A percentile compares a stretch with the other conserved stretches of the same genome.
Conservation (phyloP, 2,329 filamentous ascomycete genomes). For the Diaporthe sp. region DNA sequence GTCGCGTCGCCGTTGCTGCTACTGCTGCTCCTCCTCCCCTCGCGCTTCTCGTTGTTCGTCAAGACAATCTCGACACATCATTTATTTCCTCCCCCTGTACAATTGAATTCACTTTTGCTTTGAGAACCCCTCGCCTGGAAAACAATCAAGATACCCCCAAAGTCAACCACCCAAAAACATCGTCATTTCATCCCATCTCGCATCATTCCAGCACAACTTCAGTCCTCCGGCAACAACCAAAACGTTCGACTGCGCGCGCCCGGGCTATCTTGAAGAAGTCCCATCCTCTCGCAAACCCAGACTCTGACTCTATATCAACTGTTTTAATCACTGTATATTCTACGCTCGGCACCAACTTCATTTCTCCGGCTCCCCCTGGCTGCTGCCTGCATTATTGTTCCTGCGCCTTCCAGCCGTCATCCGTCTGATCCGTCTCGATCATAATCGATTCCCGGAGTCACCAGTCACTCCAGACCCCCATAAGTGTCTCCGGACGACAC, state of each 20-base stretch:
- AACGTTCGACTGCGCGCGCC: slow-evolving; percentile 24
- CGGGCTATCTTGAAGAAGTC: slow-evolving; percentile 33
- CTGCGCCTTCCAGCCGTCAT: not conserved
- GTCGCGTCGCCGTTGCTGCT: slow-evolving; percentile 19
- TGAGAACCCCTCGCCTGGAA: not conserved
- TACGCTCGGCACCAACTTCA: slow-evolving; percentile 32
- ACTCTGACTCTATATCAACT: slow-evolving; percentile 4
- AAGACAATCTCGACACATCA: slow-evolving; percentile 14
- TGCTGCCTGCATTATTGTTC: slow-evolving; percentile 4
- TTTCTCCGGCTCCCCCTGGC: slow-evolving; percentile 17
- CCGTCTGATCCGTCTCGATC: slow-evolving; percentile 20
- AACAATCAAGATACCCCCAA: slow-evolving; percentile 19
- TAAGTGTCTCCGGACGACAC: slow-evolving; percentile 21
- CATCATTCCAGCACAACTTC: not conserved
- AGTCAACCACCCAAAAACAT: slow-evolving; percentile 12
- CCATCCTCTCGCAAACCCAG: slow-evolving; percentile 1
- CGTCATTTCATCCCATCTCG: slow-evolving; percentile 15
- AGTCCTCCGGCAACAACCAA: not conserved
- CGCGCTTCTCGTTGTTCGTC: slow-evolving; percentile 1
- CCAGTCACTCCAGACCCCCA: slow-evolving; percentile 12
- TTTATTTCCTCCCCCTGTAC: slow-evolving; percentile 28
- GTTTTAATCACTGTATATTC: slow-evolving; percentile 36
- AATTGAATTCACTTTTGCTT: slow-evolving; percentile 30
- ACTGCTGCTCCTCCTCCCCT: not conserved
- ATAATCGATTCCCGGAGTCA: slow-evolving; percentile 9